Base-by-base conservation (phyloP, 164 flowering plant genomes). In the Stephania cephalantha region DNA sequence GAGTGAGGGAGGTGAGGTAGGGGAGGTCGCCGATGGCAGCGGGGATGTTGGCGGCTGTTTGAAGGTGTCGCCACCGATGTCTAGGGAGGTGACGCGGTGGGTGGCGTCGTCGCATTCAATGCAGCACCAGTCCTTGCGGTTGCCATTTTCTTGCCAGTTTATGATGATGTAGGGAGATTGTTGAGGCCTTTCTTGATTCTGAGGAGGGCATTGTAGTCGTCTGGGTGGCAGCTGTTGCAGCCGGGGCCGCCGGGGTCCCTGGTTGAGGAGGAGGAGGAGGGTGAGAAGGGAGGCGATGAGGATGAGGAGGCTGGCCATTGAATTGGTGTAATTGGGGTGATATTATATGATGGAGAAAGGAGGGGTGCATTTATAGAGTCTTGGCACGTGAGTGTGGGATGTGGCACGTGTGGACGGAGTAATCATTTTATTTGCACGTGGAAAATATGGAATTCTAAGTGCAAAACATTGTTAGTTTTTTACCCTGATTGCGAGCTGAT, bases 191-290 rank as follows among this genome's bases (percentile, higher is more conserved):
- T 45, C 69, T 92, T 90, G 80, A 94, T 90, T 46, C 77, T 45
- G 66, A 94, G 83, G 68, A 94, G 94, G 67, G 79, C 91, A 22
- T 84, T 84, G 50, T 86, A 84, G 88, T 94, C 98, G 3, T 83
- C 18, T 4, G 88, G 84, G 81, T 92, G 76, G 88, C 98, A 94
- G 4, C 73, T 85, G 10, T 6, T 46, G 17, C 65, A n/a, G 69
- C 42, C 42, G 42, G 42, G 42, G 42, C 42, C 42, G 42, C 42
- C 42, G 42, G 42, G 42, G 42, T 35, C 42, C 3, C 42, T 1
- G 42, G 42, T 35, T 35, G 25, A 46, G 12, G 4, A 9, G 13
- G 77, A 22, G 6, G 29, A n/a, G 4, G 70, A 9, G 10, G 79
- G 64, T 71, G 74, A 50, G 71, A 75, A 67, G 31, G 74, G 44